Evolutionary conservation across 1,284 basidiomycete species (phyloP), one percentile per base, ranked within the genome.

Genomic region (Ceratobasidium sp.): DNA sequence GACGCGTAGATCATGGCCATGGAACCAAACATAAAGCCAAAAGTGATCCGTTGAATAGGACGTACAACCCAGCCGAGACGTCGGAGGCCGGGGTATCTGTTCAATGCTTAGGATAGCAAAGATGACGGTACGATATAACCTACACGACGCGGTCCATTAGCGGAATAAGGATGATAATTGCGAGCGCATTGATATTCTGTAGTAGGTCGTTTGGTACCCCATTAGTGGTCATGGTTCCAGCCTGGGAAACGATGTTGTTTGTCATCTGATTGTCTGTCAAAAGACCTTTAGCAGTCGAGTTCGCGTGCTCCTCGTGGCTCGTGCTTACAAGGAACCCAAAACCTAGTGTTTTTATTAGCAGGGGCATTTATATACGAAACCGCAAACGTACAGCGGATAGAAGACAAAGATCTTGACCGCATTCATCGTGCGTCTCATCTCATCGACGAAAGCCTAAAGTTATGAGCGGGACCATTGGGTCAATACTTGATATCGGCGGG

Each of bases 1-100:
- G 90, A 80, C 52, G 85, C 84, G 74, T 83, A 85, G 27, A 86
- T 78, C 87, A 89, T 89, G 68, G 86, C 82, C 3, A 73, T 25
- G 3, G 86, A 72, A 25, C 83, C 88, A 1, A 65, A 20, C 34
- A 65, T 65, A 31, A 65, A 65, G 3, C 94, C 94, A 32, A 83
- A 81, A 0, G 86, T 83, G 72, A 96, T 91, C 75, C 85, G 89
- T 79, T 87, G 90, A 71, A 94, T 79, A 0, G 91, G 85, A 20
- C 83, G 86, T 77, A 94, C 92, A 77, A 85, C 85, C 78, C 91
- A 79, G 7, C 87, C 87, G 4, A 77, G 71, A 58, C 85, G 84
- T 17, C 85, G 83, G 10, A 94, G 79, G n/a, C 78, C 80, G 17
- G 93, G 93, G 80, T 95, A 95, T 73, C 60, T 65, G 15, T 17